Conservation (phyloP, 495 filamentous ascomycete genomes). For the Aspergillus steynii region DNA sequence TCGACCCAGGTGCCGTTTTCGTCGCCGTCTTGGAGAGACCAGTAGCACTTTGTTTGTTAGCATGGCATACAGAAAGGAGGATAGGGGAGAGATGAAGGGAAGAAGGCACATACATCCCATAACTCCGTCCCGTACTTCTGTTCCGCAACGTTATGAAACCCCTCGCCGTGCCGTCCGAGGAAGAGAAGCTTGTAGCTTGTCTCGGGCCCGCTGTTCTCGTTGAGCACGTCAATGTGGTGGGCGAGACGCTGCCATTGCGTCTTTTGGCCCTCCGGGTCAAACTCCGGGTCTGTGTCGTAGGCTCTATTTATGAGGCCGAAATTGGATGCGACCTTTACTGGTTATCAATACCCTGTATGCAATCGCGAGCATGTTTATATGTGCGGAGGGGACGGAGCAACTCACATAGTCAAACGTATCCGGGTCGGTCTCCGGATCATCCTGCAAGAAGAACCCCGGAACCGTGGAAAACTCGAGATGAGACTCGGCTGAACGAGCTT, state of each 20-base stretch:
- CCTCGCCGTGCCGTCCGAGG: slow-evolving; percentile 72
- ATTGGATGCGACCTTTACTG: slow-evolving; percentile 47
- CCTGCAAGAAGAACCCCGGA: slow-evolving; percentile 70
- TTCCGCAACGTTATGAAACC: slow-evolving; percentile 69
- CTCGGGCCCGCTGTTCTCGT: slow-evolving; percentile 41
- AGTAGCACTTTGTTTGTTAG: slow-evolving; percentile 57
- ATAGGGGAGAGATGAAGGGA: slow-evolving; percentile 1
- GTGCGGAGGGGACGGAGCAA: background rate
- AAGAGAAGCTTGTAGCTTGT: slow-evolving; percentile 67
- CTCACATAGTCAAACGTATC: slow-evolving; percentile 68
- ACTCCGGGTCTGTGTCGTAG: slow-evolving; percentile 47
- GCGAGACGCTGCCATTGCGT: slow-evolving; percentile 70
- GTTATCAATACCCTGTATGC: background rate
- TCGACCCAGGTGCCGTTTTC: slow-evolving; percentile 68
- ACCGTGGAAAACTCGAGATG: slow-evolving; percentile 48
- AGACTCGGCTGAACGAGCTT: slow-evolving; percentile 11
- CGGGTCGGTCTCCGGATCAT: slow-evolving; percentile 64
- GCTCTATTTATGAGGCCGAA: slow-evolving; percentile 63
- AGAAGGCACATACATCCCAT: slow-evolving; percentile 58
- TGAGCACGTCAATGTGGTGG: slow-evolving; percentile 53
- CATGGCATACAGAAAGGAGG: background rate
- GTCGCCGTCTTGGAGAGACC: slow-evolving; percentile 72
- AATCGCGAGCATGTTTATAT: too few relatives aligned
- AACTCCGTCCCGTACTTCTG: slow-evolving; percentile 61
- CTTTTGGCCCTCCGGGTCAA: slow-evolving; percentile 27